Base-by-base conservation (phyloP, 2,329 filamentous ascomycete species). In the Ophiocordyceps camponoti-saundersi region DNA sequence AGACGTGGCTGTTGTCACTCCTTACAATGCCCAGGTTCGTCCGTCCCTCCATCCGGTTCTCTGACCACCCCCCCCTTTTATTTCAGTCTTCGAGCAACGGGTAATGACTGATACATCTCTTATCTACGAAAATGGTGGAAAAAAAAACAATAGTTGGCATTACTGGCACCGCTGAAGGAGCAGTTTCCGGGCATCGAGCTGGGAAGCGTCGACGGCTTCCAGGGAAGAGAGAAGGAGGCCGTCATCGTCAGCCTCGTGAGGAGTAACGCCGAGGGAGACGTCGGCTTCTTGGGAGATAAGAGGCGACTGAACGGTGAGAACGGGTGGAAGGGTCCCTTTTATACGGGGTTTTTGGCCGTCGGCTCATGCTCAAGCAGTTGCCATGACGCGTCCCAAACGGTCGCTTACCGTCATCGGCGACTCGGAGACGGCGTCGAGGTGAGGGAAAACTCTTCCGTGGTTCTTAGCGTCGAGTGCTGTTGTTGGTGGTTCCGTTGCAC, bases 121-220 rank as follows among this genome's bases (percentile, higher is more conserved):
- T n/a, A n/a, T n/a, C n/a, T n/a, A n/a, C n/a, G n/a, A n/a, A n/a
- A n/a, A n/a, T n/a, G n/a, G n/a, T n/a, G n/a, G n/a, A n/a, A n/a
- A n/a, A n/a, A n/a, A n/a, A 18, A 10, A 8, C 16, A 36, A 46
- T 46, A 93, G 77, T 74, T 95, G 34, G 82, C 84, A 5, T 65
- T 93, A 12, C 69, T 96, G 46, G 80, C 87, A 36, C 72, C 82
- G 53, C 72, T 98, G 45, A 92, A 90, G 59, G 85, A 92, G 50
- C 68, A 71, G 39, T 94, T 83, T 56, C 83, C 84, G 0, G 87
- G 83, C 13, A 79, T 98, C 45, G 92, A 98, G 62, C 71, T 98
- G n/a, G 92, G 92, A 32, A 95, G 87, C 56, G 86, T 98, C 2
- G 92, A 98, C 62, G 92, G 90, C 2, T 98, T 98, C 61, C 92